Evolutionary conservation across 192 early-diverging fungal genomes (phyloP), one percentile per base, ranked within the genome.

Genomic region (Coemansia pectinata): DNA sequence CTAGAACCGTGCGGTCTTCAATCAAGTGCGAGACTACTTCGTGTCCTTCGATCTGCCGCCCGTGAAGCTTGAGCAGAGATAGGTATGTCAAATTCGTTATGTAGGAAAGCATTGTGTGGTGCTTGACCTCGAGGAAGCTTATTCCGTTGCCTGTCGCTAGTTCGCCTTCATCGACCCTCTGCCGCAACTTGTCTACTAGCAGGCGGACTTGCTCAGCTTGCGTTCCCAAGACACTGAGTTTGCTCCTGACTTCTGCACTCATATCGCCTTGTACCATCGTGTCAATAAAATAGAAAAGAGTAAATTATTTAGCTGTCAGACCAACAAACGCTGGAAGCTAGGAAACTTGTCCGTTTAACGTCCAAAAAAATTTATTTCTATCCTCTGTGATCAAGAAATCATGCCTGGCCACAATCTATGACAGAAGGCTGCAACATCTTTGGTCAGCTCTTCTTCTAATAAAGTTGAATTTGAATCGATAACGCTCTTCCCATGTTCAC

Each of bases 101-200:
- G 73, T 99, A 99, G 39, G 90, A 88, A 14, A 97, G 82, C 74
- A 97, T 81, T 17, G 87, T 86, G 76, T 97, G 92, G 74, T 94
- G 85, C 84, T 96, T 96, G 41, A 96, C 88, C 80, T 96, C 94
- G 6, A 98, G 87, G 15, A 98, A 88, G 42, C 93, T 95, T 19
- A 99, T 85, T 25, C 96, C 95, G 33, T 90, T 90, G 29, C 78
- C 78, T 0, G 93, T 95, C 15, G 86, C 84, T 21, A 93, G 76
- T 57, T 91, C 84, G 38, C 83, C 85, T 19, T 79, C 62, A 15
- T 76, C 71, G 6, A 91, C 71, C 17, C 89, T 71, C 62, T 78
- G 62, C 25, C 72, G 67, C 45, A 79, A 74, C 62, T 69, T 74
- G 62, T 79, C 82, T 9, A 84, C 66, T 29, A 84, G 66, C 58